A percentile compares a stretch with the other conserved stretches of the same genome.
phyloP scores from a whole-genome alignment of 441 rosid species.

The Manihot esculenta region DNA sequence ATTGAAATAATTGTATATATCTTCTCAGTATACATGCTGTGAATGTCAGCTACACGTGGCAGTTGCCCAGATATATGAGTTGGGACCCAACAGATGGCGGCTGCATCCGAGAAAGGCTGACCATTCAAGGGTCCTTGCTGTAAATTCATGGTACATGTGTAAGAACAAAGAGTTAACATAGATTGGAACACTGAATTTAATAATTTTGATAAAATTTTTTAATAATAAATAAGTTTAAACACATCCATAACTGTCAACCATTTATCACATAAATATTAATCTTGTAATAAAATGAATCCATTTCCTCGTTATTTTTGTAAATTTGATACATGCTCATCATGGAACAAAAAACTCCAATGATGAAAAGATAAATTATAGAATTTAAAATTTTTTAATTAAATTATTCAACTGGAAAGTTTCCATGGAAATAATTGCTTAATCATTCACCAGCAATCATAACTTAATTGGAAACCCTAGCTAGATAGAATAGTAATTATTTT shows the following conservation, averaged over 20 bases:
- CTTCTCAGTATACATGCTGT: neutral
- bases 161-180: neutral
- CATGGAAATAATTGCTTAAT: neutral
- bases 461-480: too few species aligned
- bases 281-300: too few species aligned
- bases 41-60: constrained; percentile 10
- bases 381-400: too few species aligned
- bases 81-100: constrained; percentile 27
- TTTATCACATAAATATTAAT: too few species aligned
- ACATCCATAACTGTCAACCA: too few species aligned
- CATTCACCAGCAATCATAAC: neutral
- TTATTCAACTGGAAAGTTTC: neutral
- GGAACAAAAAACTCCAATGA: neutral
- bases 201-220: too few species aligned
- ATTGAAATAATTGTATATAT: too few species aligned
- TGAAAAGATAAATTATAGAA: neutral
- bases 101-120: neutral
- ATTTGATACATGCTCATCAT: constrained; percentile 3
- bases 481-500: too few species aligned
- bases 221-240: too few species aligned
- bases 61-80: neutral
- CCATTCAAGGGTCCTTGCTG: neutral
- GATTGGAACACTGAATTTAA: too few species aligned
- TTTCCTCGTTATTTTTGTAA: neutral
- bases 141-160: constrained; percentile 15